Base-by-base conservation (phyloP, 2,329 filamentous ascomycete genomes). In the Fusarium tjaetaba region DNA sequence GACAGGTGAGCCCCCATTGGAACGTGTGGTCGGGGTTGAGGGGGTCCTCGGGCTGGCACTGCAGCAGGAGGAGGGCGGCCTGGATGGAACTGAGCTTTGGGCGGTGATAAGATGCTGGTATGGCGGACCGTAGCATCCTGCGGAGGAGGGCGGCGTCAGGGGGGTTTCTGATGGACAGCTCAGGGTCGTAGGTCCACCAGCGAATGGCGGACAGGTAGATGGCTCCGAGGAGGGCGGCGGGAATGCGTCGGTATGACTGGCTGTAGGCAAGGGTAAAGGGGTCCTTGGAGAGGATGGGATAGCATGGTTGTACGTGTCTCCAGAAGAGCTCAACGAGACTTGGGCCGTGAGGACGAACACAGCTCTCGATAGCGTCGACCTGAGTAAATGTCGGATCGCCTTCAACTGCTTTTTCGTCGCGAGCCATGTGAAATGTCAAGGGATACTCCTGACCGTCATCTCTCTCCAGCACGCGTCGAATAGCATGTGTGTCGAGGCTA, bases 271-370 rank as follows among this genome's bases (percentile, higher is more conserved):
- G 84, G 46, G 88, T 79, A 70, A 88, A 90, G 26, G 86, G 84
- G 28, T 85, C 86, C 77, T 89, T 89, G 78, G 88, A 85, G 9
- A 88, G 78, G 51, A 88, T 83, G 4, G 87, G 87, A 73, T 86
- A 88, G 67, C 82, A 84, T 2, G 87, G 87, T 65, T 88, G 87
- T 15, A 89, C 84, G 49, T 87, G 85, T n/a, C 85, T 81, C 79
- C 91, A 92, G 81, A 91, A 92, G 38, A 92, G 84, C 71, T 89
- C 87, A 65, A 92, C 85, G 58, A 93, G 82, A 45, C 86, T 85
- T 55, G 86, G 85, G 11, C 90, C 90, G 77, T 91, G 86, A 16
- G 89, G 87, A 30, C 85, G 84, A 26, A 92, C 87, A 62, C 88
- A 85, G 43, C 85, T 83, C 80, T 92, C 90, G 67, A 92, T 86